These are phyloP conservation scores for Nemania sp. DNA, from an alignment of 2,329 filamentous ascomycete species.

Conservation along the genomic window DNA sequence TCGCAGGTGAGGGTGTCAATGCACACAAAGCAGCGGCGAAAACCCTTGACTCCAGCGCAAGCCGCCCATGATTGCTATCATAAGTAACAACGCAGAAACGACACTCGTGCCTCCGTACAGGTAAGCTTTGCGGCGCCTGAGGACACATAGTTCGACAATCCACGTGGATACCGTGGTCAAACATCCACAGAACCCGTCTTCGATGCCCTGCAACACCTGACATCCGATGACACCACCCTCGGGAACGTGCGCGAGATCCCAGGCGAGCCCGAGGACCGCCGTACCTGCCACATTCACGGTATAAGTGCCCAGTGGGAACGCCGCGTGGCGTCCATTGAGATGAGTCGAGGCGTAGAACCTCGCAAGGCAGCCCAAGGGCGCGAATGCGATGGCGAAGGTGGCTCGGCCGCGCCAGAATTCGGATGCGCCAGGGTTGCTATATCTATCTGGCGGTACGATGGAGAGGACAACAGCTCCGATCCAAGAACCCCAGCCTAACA, in stretches of 20 bases:
- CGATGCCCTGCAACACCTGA: slow-evolving; percentile 68
- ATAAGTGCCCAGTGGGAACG: slow-evolving; percentile 88
- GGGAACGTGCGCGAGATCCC: slow-evolving; percentile 73
- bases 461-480: slow-evolving; percentile 73
- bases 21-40: slow-evolving; percentile 45
- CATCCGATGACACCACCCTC: slow-evolving; percentile 62
- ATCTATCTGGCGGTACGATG: slow-evolving; percentile 68
- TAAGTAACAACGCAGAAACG: slow-evolving; percentile 56
- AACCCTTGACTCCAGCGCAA: slow-evolving; percentile 71
- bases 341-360: slow-evolving; percentile 73
- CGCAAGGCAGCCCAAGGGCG: slow-evolving; percentile 75
- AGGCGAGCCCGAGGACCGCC: slow-evolving; percentile 73
- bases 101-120: slow-evolving; percentile 69
- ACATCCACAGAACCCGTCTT: slow-evolving; percentile 71
- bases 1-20: slow-evolving; percentile 23
- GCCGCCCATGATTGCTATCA: slow-evolving; percentile 76
- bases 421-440: slow-evolving; percentile 41
- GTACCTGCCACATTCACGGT: slow-evolving; percentile 79
- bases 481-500: slow-evolving; percentile 77
- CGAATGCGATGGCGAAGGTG: slow-evolving; percentile 79
- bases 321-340: slow-evolving; percentile 68
- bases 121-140: slow-evolving; percentile 62
- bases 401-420: slow-evolving; percentile 76
- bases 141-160: slow-evolving; percentile 61
- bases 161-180: slow-evolving; percentile 71